phyloP scores from a whole-genome alignment of 2,329 filamentous ascomycete species.

The Pseudogymnoascus sp. region DNA sequence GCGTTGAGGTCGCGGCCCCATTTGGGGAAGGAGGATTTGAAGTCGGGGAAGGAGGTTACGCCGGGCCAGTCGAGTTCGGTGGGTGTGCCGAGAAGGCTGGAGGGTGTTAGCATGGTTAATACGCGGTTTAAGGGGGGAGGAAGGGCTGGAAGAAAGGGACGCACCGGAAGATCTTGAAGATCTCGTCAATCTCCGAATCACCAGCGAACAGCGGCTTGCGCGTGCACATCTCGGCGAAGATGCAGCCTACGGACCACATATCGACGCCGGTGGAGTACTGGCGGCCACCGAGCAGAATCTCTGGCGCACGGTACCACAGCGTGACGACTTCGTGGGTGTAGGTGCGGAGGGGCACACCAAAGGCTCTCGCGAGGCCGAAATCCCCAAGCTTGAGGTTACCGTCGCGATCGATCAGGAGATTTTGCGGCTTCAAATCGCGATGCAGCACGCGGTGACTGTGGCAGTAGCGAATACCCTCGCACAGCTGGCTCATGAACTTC shows the following conservation, averaged over 20 bases:
- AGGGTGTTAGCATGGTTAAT: slow-evolving; percentile 17
- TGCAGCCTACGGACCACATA: slow-evolving; percentile 93
- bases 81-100: slow-evolving; percentile 72
- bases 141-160: slow-evolving; percentile 16
- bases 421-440: slow-evolving; percentile 85
- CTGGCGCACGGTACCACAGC: slow-evolving; percentile 84
- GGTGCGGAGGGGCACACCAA: slow-evolving; percentile 81
- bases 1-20: slow-evolving; percentile 65
- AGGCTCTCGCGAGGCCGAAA: slow-evolving; percentile 82
- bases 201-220: slow-evolving; percentile 87
- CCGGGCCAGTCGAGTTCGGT: slow-evolving; percentile 78
- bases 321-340: slow-evolving; percentile 96
- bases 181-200: slow-evolving; percentile 88
- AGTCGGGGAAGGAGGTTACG: slow-evolving; percentile 90
- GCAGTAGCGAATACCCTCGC: slow-evolving; percentile 78
- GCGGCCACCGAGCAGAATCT: slow-evolving; percentile 81
- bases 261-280: slow-evolving; percentile 92
- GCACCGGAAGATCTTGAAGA: slow-evolving; percentile 89
- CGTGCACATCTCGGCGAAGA: slow-evolving; percentile 95
- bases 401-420: slow-evolving; percentile 75
- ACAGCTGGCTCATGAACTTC: slow-evolving; percentile 86
- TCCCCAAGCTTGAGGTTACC: slow-evolving; percentile 86
- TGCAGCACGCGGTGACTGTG: slow-evolving; percentile 82
- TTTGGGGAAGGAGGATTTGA: slow-evolving; percentile 86
- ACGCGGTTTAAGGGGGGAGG: neutral